Percentiles rank a stretch among this genome's conserved stretches.
Conservation (phyloP, 106 monocot species). For the Allium fistulosum region DNA sequence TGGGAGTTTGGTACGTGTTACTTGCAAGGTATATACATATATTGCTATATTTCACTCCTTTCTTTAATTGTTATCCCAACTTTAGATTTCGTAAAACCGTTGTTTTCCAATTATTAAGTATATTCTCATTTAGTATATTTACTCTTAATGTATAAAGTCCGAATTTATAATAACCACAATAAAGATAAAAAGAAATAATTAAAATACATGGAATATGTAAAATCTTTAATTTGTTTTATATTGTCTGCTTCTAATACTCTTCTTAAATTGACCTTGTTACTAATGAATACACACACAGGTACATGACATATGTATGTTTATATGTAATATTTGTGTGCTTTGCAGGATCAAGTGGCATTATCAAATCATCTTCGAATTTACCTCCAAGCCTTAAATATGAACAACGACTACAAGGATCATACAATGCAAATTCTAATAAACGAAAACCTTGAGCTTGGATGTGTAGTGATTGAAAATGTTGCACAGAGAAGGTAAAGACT, state of each 20-base stretch:
- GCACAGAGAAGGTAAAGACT: constrained; percentile 73
- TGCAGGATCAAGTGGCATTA: constrained; percentile 72
- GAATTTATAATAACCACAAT: too few relatives aligned
- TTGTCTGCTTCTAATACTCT: too few relatives aligned
- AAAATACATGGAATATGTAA: too few relatives aligned
- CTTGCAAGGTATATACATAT: constrained; percentile 74
- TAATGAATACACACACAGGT: background rate
- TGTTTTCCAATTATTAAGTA: too few relatives aligned
- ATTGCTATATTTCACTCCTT: background rate
- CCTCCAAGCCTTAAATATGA: constrained; percentile 51
- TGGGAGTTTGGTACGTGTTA: constrained; percentile 94
- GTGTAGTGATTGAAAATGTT: constrained; percentile 88
- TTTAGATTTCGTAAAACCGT: too few relatives aligned
- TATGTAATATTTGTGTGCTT: constrained; percentile 8
- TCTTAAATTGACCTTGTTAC: too few relatives aligned
- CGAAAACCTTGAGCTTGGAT: constrained; percentile 95
- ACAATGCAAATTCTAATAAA: constrained; percentile 73
- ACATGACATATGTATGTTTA: background rate
- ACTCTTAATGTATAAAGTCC: too few relatives aligned
- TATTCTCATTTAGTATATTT: too few relatives aligned
- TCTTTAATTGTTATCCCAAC: too few relatives aligned
- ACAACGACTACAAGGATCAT: constrained; percentile 60
- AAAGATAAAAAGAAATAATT: too few relatives aligned
- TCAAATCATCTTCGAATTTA: constrained; percentile 63
- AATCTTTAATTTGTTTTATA: background rate